A percentile compares a stretch with the other conserved stretches of the same genome.
These are phyloP conservation scores for Neonectria ditissima DNA, from an alignment of 2,329 filamentous ascomycete genomes.

Conservation along the genomic window DNA sequence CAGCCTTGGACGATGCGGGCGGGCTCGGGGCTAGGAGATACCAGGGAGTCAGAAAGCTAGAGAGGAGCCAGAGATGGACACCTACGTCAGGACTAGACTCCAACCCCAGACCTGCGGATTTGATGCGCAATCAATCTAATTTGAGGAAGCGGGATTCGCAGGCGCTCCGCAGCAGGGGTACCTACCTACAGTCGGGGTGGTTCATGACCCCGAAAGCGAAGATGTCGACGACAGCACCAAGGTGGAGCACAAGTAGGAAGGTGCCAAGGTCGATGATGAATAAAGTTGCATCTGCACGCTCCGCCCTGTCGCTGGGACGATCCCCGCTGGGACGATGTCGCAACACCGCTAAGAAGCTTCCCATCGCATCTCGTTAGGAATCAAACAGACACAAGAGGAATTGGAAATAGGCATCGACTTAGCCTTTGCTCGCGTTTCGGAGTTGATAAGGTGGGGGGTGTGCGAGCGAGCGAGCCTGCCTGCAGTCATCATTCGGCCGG, in stretches of 20 bases:
- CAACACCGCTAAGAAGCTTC: constrained; percentile 14
- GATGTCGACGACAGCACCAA: background rate
- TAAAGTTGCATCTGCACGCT: background rate
- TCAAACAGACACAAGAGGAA: background rate
- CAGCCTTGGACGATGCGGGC: background rate
- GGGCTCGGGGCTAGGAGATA: constrained; percentile 11
- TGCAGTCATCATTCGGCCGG: too few relatives aligned
- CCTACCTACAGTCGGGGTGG: too few relatives aligned
- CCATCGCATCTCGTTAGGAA: constrained; percentile 24
- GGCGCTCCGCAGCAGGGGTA: constrained; percentile 5
- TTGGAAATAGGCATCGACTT: constrained; percentile 18
- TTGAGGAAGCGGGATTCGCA: background rate
- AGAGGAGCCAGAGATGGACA: too few relatives aligned
- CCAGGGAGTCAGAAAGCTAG: background rate
- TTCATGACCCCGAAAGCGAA: constrained; percentile 22
- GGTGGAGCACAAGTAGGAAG: too few relatives aligned
- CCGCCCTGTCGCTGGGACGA: background rate
- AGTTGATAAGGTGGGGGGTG: background rate
- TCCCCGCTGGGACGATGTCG: background rate
- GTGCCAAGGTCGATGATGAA: too few relatives aligned
- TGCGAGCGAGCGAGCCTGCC: too few relatives aligned
- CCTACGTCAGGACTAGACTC: background rate
- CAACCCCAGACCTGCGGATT: background rate
- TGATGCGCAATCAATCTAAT: constrained; percentile 11
- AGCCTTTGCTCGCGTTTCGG: constrained; percentile 5